Conservation (phyloP, 257 asterid species). For the Lithospermum erythrorhizon region DNA sequence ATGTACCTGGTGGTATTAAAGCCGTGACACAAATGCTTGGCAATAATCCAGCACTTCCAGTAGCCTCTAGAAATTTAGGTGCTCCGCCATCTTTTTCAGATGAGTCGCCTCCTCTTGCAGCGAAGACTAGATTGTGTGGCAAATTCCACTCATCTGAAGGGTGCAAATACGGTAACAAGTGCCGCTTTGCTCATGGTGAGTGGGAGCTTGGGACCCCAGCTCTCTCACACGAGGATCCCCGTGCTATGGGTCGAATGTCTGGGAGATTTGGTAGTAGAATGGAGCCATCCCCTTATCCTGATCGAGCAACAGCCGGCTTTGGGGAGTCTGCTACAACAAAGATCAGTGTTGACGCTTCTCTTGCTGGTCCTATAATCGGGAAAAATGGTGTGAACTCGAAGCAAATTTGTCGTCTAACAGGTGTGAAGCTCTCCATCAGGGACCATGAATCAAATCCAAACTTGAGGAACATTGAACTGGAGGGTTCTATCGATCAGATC, state of each 20-base stretch:
- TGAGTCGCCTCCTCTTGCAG: conserved; percentile 38
- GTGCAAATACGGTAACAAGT: conserved; percentile 66
- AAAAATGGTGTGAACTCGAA: conserved; percentile 69
- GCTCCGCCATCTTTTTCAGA: conserved; percentile 49
- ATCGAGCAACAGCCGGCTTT: conserved; percentile 38
- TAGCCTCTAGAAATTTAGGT: conserved; percentile 30
- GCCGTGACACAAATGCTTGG: conserved; percentile 77
- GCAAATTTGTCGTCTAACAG: conserved; percentile 59
- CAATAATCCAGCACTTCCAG: conserved; percentile 57
- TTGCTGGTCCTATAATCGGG: conserved; percentile 72
- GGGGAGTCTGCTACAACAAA: conserved; percentile 73
- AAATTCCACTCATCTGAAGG: conserved; percentile 59
- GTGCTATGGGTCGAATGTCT: conserved; percentile 25
- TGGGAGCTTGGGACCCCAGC: conserved; percentile 59
- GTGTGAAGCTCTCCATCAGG: conserved; percentile 58
- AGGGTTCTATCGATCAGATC: conserved; percentile 72
- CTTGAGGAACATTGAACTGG: conserved; percentile 62
- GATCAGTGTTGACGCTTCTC: conserved; percentile 64
- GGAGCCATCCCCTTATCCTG: conserved; percentile 30
- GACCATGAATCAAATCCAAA: conserved; percentile 61
- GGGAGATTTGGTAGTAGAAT: conserved; percentile 44
- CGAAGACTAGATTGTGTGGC: conserved; percentile 64
- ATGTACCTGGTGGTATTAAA: conserved; percentile 78
- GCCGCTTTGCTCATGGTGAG: conserved; percentile 70
- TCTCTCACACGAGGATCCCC: conserved; percentile 45